phyloP scores from a whole-genome alignment of 257 asterid genomes.

The Parsonsia alboflavescens region DNA sequence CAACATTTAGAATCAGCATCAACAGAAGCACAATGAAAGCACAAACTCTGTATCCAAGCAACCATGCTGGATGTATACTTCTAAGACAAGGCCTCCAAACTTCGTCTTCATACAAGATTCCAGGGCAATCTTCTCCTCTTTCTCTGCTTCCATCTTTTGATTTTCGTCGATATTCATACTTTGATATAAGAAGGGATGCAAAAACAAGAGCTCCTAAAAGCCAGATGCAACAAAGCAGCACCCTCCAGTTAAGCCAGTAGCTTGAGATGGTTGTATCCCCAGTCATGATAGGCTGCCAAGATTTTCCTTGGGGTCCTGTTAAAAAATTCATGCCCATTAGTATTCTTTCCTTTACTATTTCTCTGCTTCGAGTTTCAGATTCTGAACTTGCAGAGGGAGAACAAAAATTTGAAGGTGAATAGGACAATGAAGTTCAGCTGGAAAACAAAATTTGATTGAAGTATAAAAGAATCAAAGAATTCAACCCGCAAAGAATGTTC shows the following conservation, averaged over 20 bases:
- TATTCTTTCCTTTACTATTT: not conserved
- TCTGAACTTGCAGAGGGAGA: not conserved
- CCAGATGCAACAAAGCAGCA: constrained; percentile 67
- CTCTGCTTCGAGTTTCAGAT: constrained; percentile 13
- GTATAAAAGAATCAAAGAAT: constrained; percentile 9
- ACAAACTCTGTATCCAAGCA: constrained; percentile 55
- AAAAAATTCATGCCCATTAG: constrained; percentile 59
- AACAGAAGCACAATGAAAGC: constrained; percentile 71
- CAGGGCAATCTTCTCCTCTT: constrained; percentile 30
- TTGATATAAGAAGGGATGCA: constrained; percentile 65
- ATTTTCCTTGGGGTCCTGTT: constrained; percentile 61
- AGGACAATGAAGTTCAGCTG: not conserved
- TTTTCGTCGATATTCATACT: constrained; percentile 44
- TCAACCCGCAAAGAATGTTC: not conserved
- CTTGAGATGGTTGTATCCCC: constrained; percentile 64
- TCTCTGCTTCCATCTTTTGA: constrained; percentile 25
- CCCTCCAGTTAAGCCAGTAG: constrained; percentile 94
- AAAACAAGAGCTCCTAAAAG: constrained; percentile 52
- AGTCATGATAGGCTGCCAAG: constrained; percentile 86
- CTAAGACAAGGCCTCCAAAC: constrained; percentile 81
- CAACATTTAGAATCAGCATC: constrained; percentile 64
- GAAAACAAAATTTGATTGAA: not conserved
- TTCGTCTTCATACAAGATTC: constrained; percentile 66
- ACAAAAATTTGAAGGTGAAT: not conserved
- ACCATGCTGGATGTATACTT: constrained; percentile 81